A percentile compares a stretch with the other conserved stretches of the same genome.
These are phyloP conservation scores for Verticillium albo-atrum DNA, from an alignment of 2,329 filamentous ascomycete genomes.

Conservation along the genomic window DNA sequence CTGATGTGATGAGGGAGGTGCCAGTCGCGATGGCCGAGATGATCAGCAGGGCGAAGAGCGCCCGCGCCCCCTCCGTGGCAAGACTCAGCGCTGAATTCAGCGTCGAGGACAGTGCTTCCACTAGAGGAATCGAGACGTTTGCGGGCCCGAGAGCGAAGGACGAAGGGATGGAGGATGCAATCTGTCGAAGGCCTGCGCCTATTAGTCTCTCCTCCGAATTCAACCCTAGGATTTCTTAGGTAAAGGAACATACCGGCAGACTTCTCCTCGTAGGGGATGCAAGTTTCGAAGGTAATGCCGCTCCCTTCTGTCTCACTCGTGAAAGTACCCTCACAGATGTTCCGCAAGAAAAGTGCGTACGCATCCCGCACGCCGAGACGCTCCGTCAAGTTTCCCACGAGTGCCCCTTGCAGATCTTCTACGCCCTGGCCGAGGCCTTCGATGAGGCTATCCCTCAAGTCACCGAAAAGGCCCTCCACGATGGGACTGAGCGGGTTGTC, in stretches of 20 bases:
- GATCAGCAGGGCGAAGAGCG: slow-evolving; percentile 13
- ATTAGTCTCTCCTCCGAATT: not conserved
- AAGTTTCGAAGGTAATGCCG: slow-evolving; percentile 6
- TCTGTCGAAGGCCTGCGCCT: slow-evolving; percentile 13
- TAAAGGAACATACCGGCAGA: slow-evolving; percentile 1
- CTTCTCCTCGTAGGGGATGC: slow-evolving; percentile 8
- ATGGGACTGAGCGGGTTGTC: slow-evolving; percentile 1
- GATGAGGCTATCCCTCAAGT: slow-evolving; percentile 8
- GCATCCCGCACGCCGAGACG: slow-evolving; percentile 14
- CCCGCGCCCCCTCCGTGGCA: slow-evolving; percentile 9
- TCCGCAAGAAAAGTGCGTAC: slow-evolving; percentile 15
- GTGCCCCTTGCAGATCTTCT: slow-evolving; percentile 15
- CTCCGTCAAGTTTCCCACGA: slow-evolving; percentile 15
- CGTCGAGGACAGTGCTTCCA: slow-evolving; percentile 9
- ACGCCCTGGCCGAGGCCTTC: slow-evolving; percentile 11
- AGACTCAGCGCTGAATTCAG: slow-evolving; percentile 11
- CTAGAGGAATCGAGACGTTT: slow-evolving; percentile 16
- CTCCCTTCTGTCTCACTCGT: slow-evolving; percentile 7
- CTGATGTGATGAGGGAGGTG: slow-evolving; percentile 11
- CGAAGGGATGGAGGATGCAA: slow-evolving; percentile 15
- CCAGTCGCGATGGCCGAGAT: slow-evolving; percentile 11
- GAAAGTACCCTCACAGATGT: slow-evolving; percentile 16
- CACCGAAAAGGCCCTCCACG: slow-evolving; percentile 4
- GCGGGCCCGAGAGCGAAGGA: slow-evolving; percentile 14
- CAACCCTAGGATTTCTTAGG: no score